Base-by-base conservation (phyloP, 768 basidiomycete species). In the Rickenella mellea region DNA sequence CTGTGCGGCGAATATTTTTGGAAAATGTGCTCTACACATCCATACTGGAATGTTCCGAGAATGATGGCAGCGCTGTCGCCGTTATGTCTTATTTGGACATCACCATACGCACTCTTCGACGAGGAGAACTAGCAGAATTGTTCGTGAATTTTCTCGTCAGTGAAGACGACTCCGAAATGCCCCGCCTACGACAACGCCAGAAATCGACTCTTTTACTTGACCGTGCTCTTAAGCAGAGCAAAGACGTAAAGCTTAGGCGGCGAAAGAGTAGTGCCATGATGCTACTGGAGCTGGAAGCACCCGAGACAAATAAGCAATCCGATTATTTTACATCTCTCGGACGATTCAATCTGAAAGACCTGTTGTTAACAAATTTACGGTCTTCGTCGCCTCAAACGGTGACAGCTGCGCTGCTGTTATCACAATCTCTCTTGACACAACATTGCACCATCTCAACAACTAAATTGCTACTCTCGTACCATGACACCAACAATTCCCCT, bases 11-110 rank as follows among this genome's bases (percentile, higher is more conserved):
- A 15, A 84, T 88, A 42, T 97, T 97, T 65, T 69, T 98, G 4
- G 85, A 93, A 61, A 94, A 91, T 51, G 83, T 97, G 17, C 65
- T 98, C 24, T 94, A 94, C 57, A 88, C 94, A 0, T 88, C 90
- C 8, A 77, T 98, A 39, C 69, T 96, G 37, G 93, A 97, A 56
- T 93, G 90, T 60, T 92, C 92, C 0, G 87, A 89, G 46, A 56
- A 70, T 4, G 94, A 97, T 57, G 94, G 94, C n/a, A 94, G 91
- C 47, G 87, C 92, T 0, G 83, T 96, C 2, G 92, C 94, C 8
- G 92, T 98, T 42, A 80, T 97, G 76, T 89, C 86, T 12, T 97
- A 98, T 56, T 79, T 97, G 48, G 90, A 96, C 50, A 76, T 89
- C 53, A 83, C 90, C 72, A 70, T 91, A 40, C 73, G 78, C 44